These are phyloP conservation scores for Globisporangium megalacanthum DNA, from an alignment of 352 stramenopile species.

Conservation along the genomic window DNA sequence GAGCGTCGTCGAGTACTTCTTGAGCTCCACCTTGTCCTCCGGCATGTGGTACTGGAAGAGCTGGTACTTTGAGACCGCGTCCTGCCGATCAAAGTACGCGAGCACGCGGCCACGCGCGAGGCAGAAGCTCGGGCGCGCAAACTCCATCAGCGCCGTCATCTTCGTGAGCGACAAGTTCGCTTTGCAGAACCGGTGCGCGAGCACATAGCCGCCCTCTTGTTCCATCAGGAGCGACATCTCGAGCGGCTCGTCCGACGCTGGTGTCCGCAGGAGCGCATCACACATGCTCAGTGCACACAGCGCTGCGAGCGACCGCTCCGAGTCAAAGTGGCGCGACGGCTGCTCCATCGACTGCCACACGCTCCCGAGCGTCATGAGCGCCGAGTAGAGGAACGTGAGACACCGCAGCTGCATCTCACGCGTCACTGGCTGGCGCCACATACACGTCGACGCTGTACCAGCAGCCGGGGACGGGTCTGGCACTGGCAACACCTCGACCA, in stretches of 20 bases:
- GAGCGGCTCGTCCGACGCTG: conserved; percentile 63
- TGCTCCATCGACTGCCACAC: conserved; percentile 89
- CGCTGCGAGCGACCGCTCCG: conserved; percentile 70
- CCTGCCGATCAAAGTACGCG: conserved; percentile 73
- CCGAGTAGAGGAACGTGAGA: conserved; percentile 64
- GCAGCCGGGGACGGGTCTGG: conserved; percentile 29
- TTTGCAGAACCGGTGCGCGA: conserved; percentile 83
- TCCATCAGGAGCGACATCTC: conserved; percentile 82
- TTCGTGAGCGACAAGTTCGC: conserved; percentile 77
- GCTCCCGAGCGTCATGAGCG: conserved; percentile 74
- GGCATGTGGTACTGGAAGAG: conserved; percentile 88
- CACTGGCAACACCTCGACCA: conserved; percentile 82
- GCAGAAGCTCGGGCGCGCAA: conserved; percentile 71
- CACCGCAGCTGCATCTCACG: conserved; percentile 82
- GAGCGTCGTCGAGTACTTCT: conserved; percentile 87
- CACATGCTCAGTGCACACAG: conserved; percentile 78
- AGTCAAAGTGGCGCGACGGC: conserved; percentile 83
- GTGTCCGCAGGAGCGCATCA: conserved; percentile 74
- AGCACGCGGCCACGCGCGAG: conserved; percentile 68
- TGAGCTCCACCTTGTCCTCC: conserved; percentile 85
- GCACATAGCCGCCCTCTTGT: conserved; percentile 70
- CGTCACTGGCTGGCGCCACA: conserved; percentile 67
- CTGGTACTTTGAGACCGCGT: conserved; percentile 46
- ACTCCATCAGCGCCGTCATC: conserved; percentile 77
- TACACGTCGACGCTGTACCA: conserved; percentile 24